phyloP scores from a whole-genome alignment of 352 stramenopile genomes.

The Pythium pectinolyticum region DNA sequence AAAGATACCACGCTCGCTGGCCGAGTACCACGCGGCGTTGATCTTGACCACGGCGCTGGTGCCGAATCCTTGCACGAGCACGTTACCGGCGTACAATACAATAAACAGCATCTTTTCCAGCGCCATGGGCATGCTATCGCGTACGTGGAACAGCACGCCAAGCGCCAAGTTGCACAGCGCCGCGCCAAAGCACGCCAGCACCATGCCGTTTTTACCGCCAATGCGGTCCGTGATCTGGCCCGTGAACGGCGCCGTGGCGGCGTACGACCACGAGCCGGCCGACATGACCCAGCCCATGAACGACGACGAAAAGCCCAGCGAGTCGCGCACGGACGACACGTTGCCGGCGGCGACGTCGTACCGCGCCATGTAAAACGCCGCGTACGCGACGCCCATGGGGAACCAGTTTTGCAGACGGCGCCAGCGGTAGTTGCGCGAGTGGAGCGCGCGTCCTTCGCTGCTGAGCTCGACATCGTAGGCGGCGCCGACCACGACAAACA shows the following conservation, averaged over 20 bases:
- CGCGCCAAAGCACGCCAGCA: slow-evolving; percentile 63
- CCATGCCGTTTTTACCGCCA: slow-evolving; percentile 65
- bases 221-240: slow-evolving; percentile 73
- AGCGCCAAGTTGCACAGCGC: slow-evolving; percentile 66
- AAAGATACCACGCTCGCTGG: slow-evolving; percentile 67
- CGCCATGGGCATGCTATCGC: slow-evolving; percentile 28
- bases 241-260: slow-evolving; percentile 64
- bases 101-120: slow-evolving; percentile 51
- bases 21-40: slow-evolving; percentile 70
- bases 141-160: slow-evolving; percentile 52
- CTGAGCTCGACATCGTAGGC: slow-evolving; percentile 69
- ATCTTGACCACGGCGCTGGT: slow-evolving; percentile 86
- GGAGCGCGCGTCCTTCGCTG: slow-evolving; percentile 45
- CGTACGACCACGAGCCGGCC: slow-evolving; percentile 70
- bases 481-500: slow-evolving; percentile 54
- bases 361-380: slow-evolving; percentile 77
- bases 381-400: slow-evolving; percentile 71
- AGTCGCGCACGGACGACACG: slow-evolving; percentile 49
- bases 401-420: slow-evolving; percentile 75
- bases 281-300: slow-evolving; percentile 82
- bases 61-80: slow-evolving; percentile 75
- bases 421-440: slow-evolving; percentile 64
- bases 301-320: slow-evolving; percentile 57
- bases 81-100: slow-evolving; percentile 61
- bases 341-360: slow-evolving; percentile 78